Conservation (phyloP, 208 protist species). For the Trypanosoma grayi region DNA sequence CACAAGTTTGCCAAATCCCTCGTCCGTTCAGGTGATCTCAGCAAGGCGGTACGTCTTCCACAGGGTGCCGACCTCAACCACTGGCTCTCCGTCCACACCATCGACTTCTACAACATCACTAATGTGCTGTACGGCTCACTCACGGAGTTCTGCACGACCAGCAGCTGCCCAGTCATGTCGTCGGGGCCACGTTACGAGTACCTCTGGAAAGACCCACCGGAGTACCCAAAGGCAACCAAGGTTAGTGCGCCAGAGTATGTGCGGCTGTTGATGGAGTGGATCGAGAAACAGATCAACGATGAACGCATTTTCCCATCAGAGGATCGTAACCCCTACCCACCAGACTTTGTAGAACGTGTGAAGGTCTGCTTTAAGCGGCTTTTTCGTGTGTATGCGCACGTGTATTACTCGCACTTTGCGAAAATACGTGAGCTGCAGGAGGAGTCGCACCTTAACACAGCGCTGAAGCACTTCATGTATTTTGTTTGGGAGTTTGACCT, state of each 20-base stretch:
- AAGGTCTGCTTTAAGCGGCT: slow-evolving; percentile 97
- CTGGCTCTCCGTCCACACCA: slow-evolving; percentile 97
- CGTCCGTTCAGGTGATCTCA: slow-evolving; percentile 92
- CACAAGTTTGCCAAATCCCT: slow-evolving; percentile 90
- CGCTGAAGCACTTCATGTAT: slow-evolving; percentile 93
- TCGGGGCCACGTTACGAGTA: slow-evolving; percentile 96
- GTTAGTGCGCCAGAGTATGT: slow-evolving; percentile 98
- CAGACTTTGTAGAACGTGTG: slow-evolving; percentile 86
- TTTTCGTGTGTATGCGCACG: slow-evolving; percentile 99
- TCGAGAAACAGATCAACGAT: slow-evolving; percentile 96
- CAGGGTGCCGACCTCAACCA: slow-evolving; percentile 96
- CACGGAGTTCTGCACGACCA: slow-evolving; percentile 98
- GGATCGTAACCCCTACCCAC: slow-evolving; percentile 84
- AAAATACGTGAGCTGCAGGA: slow-evolving; percentile 94
- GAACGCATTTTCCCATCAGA: slow-evolving; percentile 96
- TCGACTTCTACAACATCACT: slow-evolving; percentile 99
- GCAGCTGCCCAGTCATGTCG: slow-evolving; percentile 96
- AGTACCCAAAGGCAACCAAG: slow-evolving; percentile 94
- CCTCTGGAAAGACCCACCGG: slow-evolving; percentile 95
- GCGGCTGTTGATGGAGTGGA: slow-evolving; percentile 97
- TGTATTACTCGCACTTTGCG: slow-evolving; percentile 98
- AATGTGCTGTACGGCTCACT: slow-evolving; percentile 98
- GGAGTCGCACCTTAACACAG: slow-evolving; percentile 98
- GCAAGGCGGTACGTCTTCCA: slow-evolving; percentile 93
- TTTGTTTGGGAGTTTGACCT: slow-evolving; percentile 91